Evolutionary conservation across 805 yeast genomes (phyloP).

Genomic region (Dipodascus geniculatus): DNA sequence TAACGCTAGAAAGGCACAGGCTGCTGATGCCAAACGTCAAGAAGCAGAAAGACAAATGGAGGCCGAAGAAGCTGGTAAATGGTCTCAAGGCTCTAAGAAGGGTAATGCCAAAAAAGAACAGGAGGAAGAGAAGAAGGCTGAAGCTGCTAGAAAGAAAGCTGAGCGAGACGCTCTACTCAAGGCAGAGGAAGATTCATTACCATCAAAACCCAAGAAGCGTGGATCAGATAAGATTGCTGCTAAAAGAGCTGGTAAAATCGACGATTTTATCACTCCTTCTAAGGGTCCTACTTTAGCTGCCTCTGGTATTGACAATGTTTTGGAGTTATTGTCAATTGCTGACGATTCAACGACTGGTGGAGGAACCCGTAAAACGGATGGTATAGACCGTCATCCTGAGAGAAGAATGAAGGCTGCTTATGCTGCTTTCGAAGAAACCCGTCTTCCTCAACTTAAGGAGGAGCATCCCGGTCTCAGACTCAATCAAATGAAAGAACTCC

Average conservation of each 20-base stretch:
- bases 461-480: constrained; percentile 73
- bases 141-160: constrained; percentile 69
- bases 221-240: constrained; percentile 60
- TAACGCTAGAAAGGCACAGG: constrained; percentile 55
- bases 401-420: constrained; percentile 77
- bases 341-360: constrained; percentile 33
- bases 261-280: constrained; percentile 47
- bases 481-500: constrained; percentile 64
- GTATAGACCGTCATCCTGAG: constrained; percentile 79
- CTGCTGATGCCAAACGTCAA: constrained; percentile 43
- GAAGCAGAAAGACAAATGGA: constrained; percentile 37
- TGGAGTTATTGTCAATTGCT: constrained; percentile 58
- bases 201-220: constrained; percentile 52
- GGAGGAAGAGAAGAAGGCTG: constrained; percentile 57
- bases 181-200: constrained; percentile 54
- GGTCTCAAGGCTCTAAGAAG: constrained; percentile 66
- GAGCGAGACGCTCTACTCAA: constrained; percentile 59
- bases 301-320: constrained; percentile 63
- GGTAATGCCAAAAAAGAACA: constrained; percentile 59
- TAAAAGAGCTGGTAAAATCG: constrained; percentile 49
- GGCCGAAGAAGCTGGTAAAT: constrained; percentile 46
- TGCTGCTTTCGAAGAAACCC: constrained; percentile 55
- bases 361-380: constrained; percentile 45
- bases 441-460: constrained; percentile 59
- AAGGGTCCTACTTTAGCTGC: constrained; percentile 50